Percentiles rank a stretch among this genome's conserved stretches.
phyloP scores from a whole-genome alignment of 345 rosid species.

The Toxicodendron radicans region DNA sequence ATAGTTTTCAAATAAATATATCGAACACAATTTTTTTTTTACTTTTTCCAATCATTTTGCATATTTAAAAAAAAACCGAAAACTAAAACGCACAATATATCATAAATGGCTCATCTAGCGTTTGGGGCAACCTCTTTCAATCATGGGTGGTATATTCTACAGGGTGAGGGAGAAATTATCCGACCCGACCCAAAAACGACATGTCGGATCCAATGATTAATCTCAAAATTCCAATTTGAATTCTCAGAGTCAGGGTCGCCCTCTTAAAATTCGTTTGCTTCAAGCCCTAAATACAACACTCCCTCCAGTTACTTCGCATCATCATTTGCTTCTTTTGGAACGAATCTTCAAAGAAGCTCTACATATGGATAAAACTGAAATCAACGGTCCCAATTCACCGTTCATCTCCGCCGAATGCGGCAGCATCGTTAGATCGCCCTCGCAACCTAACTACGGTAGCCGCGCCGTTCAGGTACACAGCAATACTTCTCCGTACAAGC shows the following conservation, averaged over 20 bases:
- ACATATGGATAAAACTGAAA: slow-evolving; percentile 33
- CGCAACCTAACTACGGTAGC: slow-evolving; percentile 42
- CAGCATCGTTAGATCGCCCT: slow-evolving; percentile 23
- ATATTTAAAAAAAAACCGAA: too few relatives aligned
- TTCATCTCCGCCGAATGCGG: slow-evolving; percentile 22
- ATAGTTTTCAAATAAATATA: too few relatives aligned
- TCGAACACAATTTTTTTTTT: too few relatives aligned
- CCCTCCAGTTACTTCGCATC: neutral
- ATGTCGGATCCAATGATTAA: neutral
- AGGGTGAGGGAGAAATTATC: neutral
- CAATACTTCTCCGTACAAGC: neutral
- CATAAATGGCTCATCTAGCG: too few relatives aligned
- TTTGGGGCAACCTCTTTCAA: too few relatives aligned
- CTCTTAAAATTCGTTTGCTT: neutral
- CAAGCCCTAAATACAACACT: neutral
- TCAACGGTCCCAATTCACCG: slow-evolving; percentile 29
- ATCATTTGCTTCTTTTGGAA: neutral
- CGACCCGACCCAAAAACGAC: neutral
- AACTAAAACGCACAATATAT: too few relatives aligned
- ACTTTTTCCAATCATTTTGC: too few relatives aligned
- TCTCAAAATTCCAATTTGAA: slow-evolving; percentile 9
- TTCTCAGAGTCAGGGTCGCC: neutral
- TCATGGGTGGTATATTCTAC: too few relatives aligned
- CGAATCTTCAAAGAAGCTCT: neutral
- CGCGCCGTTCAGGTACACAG: slow-evolving; percentile 48